Percentiles rank a stretch among this genome's conserved stretches.
These are phyloP conservation scores for Aureobasidium sp. DNA, from an alignment of 2,329 filamentous ascomycete species.

Conservation along the genomic window DNA sequence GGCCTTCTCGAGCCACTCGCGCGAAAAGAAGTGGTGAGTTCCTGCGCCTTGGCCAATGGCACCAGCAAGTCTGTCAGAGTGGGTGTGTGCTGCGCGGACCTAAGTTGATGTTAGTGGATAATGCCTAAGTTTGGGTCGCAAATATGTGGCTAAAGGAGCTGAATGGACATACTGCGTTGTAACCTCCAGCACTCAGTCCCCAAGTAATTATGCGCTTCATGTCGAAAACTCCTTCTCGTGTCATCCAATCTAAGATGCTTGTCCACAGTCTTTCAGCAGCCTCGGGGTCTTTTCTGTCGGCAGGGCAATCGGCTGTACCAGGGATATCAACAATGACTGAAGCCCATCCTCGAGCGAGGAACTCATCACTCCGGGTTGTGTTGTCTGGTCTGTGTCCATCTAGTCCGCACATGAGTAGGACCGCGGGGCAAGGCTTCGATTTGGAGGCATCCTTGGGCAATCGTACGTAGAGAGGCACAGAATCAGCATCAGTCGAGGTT, in stretches of 20 bases:
- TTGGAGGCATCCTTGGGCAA: constrained; percentile 28
- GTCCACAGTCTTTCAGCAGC: constrained; percentile 56
- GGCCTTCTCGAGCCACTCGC: constrained; percentile 53
- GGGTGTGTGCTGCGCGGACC: constrained; percentile 58
- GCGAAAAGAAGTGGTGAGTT: constrained; percentile 54
- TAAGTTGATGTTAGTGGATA: background rate
- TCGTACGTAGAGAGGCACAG: constrained; percentile 35
- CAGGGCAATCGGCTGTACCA: constrained; percentile 61
- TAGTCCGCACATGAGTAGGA: constrained; percentile 55
- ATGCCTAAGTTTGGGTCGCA: too few relatives aligned
- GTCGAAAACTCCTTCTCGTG: constrained; percentile 45
- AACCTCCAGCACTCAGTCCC: constrained; percentile 60
- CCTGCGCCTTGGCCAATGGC: constrained; percentile 57
- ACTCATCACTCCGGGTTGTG: constrained; percentile 53
- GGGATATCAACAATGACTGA: constrained; percentile 53
- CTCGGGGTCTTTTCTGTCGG: constrained; percentile 52
- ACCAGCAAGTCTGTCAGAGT: constrained; percentile 47
- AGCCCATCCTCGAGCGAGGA: constrained; percentile 57
- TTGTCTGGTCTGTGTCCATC: constrained; percentile 60
- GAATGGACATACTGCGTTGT: constrained; percentile 49
- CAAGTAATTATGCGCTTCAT: constrained; percentile 52
- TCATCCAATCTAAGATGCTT: constrained; percentile 56
- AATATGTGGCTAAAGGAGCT: too few relatives aligned
- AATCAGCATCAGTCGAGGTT: constrained; percentile 26
- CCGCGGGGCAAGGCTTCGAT: constrained; percentile 36